These are phyloP conservation scores for Neurospora sp. DNA, from an alignment of 495 filamentous ascomycete species.

Conservation along the genomic window DNA sequence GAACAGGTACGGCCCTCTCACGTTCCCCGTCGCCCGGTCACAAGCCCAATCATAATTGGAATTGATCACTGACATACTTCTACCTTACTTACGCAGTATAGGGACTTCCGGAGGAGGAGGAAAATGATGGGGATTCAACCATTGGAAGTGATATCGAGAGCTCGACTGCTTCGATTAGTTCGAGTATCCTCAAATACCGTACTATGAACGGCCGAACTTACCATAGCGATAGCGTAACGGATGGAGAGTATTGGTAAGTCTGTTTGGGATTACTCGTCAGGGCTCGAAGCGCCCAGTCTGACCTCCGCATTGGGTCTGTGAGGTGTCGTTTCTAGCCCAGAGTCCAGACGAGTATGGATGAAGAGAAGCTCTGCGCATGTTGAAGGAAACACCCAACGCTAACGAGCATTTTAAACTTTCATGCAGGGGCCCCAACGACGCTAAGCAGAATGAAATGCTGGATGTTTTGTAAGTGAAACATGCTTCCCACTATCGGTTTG, in stretches of 20 bases:
- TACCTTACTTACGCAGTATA: neutral
- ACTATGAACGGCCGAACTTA: conserved; percentile 29
- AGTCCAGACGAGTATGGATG: neutral
- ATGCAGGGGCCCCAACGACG: conserved; percentile 29
- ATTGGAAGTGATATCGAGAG: conserved; percentile 22
- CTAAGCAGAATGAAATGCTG: conserved; percentile 26
- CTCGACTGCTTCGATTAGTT: conserved; percentile 34
- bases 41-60: neutral
- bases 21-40: neutral
- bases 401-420: neutral
- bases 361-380: neutral
- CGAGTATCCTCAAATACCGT: conserved; percentile 34
- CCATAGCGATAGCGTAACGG: conserved; percentile 25
- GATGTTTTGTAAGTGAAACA: conserved; percentile 26
- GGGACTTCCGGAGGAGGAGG: neutral
- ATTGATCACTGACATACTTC: neutral
- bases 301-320: too few relatives aligned
- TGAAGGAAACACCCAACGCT: neutral
- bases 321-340: too few relatives aligned
- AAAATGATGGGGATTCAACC: conserved; percentile 29
- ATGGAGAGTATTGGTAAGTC: conserved; percentile 17
- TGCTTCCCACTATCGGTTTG: neutral
- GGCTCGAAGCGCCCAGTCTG: too few relatives aligned
- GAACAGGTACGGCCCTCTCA: neutral
- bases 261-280: neutral